Percentiles rank a stretch among this genome's conserved stretches.
phyloP scores from a whole-genome alignment of 1,284 basidiomycete species.

The Phylloboletellus chloephorus region DNA sequence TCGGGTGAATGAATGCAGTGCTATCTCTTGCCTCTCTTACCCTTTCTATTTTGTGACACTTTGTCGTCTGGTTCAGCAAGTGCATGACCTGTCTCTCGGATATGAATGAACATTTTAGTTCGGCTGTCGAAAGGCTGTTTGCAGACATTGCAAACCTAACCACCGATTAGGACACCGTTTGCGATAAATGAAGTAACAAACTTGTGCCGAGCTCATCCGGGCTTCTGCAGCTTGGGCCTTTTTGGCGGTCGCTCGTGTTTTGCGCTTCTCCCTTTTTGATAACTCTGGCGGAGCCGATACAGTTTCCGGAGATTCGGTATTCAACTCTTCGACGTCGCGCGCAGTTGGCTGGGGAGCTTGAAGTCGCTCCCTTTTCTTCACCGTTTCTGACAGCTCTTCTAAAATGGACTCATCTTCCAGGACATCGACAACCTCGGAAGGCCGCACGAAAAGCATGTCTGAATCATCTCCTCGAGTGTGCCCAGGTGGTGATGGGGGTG shows the following conservation, averaged over 20 bases:
- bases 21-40: constrained; percentile 39
- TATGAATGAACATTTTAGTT: constrained; percentile 77
- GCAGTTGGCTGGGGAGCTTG: background rate
- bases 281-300: constrained; percentile 48
- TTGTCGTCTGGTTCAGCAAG: constrained; percentile 38
- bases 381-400: constrained; percentile 7
- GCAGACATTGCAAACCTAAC: constrained; percentile 71
- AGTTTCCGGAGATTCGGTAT: constrained; percentile 11
- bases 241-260: constrained; percentile 70
- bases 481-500: constrained; percentile 13
- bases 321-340: constrained; percentile 1
- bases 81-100: constrained; percentile 73
- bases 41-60: constrained; percentile 31
- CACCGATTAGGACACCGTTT: constrained; percentile 7
- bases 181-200: constrained; percentile 7
- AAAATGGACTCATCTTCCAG: constrained; percentile 1
- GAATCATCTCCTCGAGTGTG: constrained; percentile 22
- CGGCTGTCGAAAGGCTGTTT: constrained; percentile 59
- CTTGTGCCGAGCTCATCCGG: constrained; percentile 9
- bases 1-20: constrained; percentile 5
- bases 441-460: background rate
- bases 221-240: constrained; percentile 53
- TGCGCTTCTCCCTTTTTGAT: constrained; percentile 79
- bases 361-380: background rate
- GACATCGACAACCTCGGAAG: background rate